Conservation (phyloP, 2,329 filamentous ascomycete species). For the Trichophyton verrucosum region DNA sequence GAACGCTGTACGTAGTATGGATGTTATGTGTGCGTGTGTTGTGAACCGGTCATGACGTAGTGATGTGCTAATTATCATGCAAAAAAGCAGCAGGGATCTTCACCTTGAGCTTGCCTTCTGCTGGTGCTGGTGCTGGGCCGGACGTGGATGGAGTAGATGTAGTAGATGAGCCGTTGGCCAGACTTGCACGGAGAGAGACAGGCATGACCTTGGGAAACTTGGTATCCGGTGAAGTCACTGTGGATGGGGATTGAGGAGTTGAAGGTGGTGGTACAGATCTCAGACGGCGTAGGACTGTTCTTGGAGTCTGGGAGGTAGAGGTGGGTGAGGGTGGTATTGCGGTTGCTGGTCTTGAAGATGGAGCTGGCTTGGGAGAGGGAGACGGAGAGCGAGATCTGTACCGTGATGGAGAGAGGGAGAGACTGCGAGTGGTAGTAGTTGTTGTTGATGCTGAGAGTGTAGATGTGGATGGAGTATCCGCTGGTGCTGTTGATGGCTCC, state of each 20-base stretch:
- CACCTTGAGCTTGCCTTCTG: not conserved
- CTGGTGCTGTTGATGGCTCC: not conserved
- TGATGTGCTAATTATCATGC: not conserved
- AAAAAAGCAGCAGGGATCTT: slow-evolving; percentile 1
- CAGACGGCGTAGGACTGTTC: not conserved
- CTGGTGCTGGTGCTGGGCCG: not conserved
- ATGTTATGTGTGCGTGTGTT: not conserved
- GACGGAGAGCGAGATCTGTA: not conserved
- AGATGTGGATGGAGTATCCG: not conserved
- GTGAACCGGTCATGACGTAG: not conserved
- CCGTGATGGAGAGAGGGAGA: not conserved
- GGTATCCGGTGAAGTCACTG: not conserved
- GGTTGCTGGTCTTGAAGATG: not conserved
- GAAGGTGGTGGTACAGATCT: not conserved
- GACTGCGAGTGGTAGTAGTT: not conserved
- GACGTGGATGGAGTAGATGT: not conserved
- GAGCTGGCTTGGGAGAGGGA: not conserved
- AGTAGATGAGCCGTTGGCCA: not conserved
- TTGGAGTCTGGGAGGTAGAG: not conserved
- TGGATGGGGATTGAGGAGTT: not conserved
- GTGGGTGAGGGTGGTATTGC: not conserved
- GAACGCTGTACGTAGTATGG: no score
- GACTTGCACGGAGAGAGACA: not conserved
- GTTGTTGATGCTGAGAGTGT: not conserved
- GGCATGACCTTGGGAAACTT: not conserved